Evolutionary conservation across 768 basidiomycete genomes (phyloP).

Genomic region (Phallus indusiatus): DNA sequence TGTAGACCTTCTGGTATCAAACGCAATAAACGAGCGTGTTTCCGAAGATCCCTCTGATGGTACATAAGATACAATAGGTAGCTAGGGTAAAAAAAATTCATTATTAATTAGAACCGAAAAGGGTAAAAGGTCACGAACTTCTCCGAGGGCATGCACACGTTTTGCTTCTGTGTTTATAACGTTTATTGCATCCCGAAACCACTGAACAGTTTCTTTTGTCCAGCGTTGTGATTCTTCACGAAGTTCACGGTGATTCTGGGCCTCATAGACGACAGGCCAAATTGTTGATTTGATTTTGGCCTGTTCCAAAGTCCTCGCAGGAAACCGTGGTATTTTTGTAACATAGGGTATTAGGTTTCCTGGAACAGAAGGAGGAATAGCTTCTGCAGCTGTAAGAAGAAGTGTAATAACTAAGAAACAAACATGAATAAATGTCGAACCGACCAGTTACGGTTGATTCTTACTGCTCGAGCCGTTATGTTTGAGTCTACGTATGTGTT

Average conservation of each 20-base stretch:
- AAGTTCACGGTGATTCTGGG: constrained; percentile 54
- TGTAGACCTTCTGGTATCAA: constrained; percentile 63
- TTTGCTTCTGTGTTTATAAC: constrained; percentile 41
- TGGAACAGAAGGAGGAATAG: constrained; percentile 41
- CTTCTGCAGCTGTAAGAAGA: constrained; percentile 9
- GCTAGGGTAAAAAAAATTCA: constrained; percentile 27
- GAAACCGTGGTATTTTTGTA: constrained; percentile 50
- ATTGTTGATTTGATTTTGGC: constrained; percentile 54
- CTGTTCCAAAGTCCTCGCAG: constrained; percentile 60
- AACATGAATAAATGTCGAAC: neutral
- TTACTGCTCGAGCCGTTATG: neutral
- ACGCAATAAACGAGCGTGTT: constrained; percentile 37
- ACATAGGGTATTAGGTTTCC: constrained; percentile 44
- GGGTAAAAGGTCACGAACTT: constrained; percentile 36
- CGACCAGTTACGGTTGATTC: constrained; percentile 40
- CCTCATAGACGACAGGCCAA: constrained; percentile 83
- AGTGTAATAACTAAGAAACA: neutral
- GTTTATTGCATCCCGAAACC: constrained; percentile 68
- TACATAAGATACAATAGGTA: constrained; percentile 70
- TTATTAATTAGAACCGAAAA: neutral
- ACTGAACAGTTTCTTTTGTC: constrained; percentile 54
- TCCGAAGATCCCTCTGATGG: constrained; percentile 30
- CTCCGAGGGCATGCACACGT: constrained; percentile 38
- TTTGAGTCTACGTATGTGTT: constrained; percentile 54
- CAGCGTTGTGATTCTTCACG: constrained; percentile 40